Conservation (phyloP, 2,329 filamentous ascomycete species). For the Botryosphaeria dothidea region DNA sequence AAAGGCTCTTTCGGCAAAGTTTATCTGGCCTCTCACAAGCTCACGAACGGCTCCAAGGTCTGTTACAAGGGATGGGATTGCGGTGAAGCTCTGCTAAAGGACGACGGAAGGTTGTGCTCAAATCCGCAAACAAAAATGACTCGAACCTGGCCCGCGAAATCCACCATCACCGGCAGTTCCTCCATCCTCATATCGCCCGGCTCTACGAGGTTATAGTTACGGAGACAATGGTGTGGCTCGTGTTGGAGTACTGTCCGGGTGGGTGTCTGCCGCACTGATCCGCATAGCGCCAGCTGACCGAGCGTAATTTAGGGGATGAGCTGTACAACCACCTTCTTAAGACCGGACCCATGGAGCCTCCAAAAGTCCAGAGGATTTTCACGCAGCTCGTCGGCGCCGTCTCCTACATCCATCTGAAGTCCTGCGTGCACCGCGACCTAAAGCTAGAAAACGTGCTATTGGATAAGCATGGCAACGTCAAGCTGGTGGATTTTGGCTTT, state of each 20-base stretch:
- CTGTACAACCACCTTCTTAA: conserved; percentile 93
- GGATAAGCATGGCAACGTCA: conserved; percentile 96
- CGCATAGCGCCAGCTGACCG: conserved; percentile 3
- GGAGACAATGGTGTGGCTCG: conserved; percentile 91
- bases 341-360: conserved; percentile 77
- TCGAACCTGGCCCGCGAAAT: conserved; percentile 96
- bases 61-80: conserved; percentile 26
- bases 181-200: conserved; percentile 94
- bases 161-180: conserved; percentile 96
- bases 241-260: conserved; percentile 95
- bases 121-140: conserved; percentile 95
- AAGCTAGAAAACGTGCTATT: conserved; percentile 96
- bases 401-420: conserved; percentile 90
- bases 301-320: conserved; percentile 71
- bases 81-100: neutral
- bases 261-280: conserved; percentile 30
- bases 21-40: conserved; percentile 92
- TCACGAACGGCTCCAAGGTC: conserved; percentile 97
- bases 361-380: conserved; percentile 94
- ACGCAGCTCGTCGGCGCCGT: conserved; percentile 94
- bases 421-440: conserved; percentile 93
- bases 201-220: conserved; percentile 98
- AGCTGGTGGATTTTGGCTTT: conserved; percentile 96
- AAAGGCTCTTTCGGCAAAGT: conserved; percentile 99
- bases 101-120: conserved; percentile 79